phyloP scores from a whole-genome alignment of 371 early-diverging fungal genomes.

The Conidiobolus incongruus region DNA sequence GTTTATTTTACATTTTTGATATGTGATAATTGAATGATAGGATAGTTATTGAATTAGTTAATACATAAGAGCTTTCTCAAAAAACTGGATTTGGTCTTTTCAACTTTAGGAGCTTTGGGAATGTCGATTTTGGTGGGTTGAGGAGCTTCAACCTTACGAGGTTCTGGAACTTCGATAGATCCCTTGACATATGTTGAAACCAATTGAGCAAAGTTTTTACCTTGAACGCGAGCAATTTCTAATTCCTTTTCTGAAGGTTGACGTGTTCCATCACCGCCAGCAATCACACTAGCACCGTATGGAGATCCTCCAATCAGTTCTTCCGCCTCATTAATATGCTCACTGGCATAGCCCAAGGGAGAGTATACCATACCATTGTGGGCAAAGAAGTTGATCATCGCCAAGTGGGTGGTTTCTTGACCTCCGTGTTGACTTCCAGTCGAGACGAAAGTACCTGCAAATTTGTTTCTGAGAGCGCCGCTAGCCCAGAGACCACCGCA shows the following conservation, averaged over 20 bases:
- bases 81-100: no score
- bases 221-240: conserved; percentile 34
- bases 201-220: conserved; percentile 31
- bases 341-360: conserved; percentile 35
- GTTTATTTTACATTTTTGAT: no score
- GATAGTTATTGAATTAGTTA: no score
- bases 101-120: no score
- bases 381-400: conserved; percentile 35
- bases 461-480: conserved; percentile 41
- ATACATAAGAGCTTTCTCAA: no score
- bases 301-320: conserved; percentile 42
- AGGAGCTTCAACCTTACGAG: no score
- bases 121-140: no score
- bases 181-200: conserved; percentile 10
- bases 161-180: no score
- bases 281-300: conserved; percentile 34
- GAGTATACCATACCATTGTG: conserved; percentile 68
- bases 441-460: conserved; percentile 45
- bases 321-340: conserved; percentile 19
- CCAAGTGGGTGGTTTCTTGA: conserved; percentile 52
- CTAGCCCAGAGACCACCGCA: conserved; percentile 49
- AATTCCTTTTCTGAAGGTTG: conserved; percentile 35
- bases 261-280: conserved; percentile 34
- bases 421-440: conserved; percentile 55
- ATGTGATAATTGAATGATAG: no score